These are phyloP conservation scores for Nemania abortiva DNA, from an alignment of 2,329 filamentous ascomycete genomes.

Conservation along the genomic window DNA sequence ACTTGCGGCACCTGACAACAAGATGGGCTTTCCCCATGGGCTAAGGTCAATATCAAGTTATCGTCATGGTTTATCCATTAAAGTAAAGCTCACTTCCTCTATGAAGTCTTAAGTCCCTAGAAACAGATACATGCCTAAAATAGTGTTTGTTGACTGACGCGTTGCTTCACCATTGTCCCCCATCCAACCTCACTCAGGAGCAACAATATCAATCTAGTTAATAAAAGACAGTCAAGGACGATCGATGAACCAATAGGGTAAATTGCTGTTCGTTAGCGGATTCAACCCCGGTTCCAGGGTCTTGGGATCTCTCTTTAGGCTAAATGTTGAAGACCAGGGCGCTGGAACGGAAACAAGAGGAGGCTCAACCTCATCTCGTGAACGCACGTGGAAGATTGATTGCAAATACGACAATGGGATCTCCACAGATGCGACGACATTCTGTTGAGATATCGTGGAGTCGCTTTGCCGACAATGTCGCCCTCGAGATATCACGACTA, in stretches of 20 bases:
- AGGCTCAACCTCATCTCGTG: conserved; percentile 27
- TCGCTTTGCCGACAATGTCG: conserved; percentile 22
- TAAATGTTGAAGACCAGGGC: conserved; percentile 28
- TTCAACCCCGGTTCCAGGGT: conserved; percentile 21
- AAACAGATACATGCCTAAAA: not conserved
- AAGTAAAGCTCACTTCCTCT: not conserved
- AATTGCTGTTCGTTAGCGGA: conserved; percentile 5
- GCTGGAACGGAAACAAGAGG: conserved; percentile 26
- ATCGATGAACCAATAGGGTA: conserved; percentile 25
- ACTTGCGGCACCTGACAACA: not conserved
- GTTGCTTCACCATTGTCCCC: not conserved
- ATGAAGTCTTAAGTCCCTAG: not conserved
- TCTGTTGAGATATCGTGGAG: not conserved
- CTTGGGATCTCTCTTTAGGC: conserved; percentile 31
- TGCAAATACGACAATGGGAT: conserved; percentile 28
- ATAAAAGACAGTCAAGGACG: not conserved
- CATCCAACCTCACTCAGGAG: not conserved
- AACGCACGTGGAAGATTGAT: conserved; percentile 32
- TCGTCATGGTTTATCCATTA: not conserved
- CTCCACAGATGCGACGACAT: conserved; percentile 12
- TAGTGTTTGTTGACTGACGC: not conserved
- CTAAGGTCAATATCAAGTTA: not conserved
- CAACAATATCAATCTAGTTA: not conserved
- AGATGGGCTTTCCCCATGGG: not conserved
- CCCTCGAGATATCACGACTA: conserved; percentile 13